phyloP scores from a whole-genome alignment of 257 asterid species.

The Linderniella brevidens region DNA sequence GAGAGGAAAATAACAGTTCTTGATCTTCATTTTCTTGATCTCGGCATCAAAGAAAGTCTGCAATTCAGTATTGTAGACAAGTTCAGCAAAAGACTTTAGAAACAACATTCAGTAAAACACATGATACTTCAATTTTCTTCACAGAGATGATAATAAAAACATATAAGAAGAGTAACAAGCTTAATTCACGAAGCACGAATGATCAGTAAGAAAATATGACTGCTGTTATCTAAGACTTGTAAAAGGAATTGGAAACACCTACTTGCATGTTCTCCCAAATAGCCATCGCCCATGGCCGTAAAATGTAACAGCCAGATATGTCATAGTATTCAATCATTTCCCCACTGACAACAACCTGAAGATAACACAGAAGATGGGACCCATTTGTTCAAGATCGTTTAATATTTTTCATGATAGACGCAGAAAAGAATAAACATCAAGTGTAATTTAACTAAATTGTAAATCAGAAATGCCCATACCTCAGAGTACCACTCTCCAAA shows the following conservation, averaged over 20 bases:
- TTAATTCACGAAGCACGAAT: no score
- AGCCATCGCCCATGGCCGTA: conserved; percentile 96
- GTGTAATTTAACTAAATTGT: no score
- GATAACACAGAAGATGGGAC: neutral
- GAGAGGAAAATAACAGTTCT: conserved; percentile 84
- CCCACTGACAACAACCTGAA: conserved; percentile 73
- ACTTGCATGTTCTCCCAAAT: conserved; percentile 92
- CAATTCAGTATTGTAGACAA: conserved; percentile 11
- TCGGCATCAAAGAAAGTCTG: conserved; percentile 85
- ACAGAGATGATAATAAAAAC: neutral
- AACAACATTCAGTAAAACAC: neutral
- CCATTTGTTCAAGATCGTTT: neutral
- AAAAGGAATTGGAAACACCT: conserved; percentile 17
- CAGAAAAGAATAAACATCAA: neutral
- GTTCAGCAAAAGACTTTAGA: conserved; percentile 26
- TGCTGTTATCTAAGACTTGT: conserved; percentile 1
- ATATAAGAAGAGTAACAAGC: neutral
- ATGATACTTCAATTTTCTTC: no score
- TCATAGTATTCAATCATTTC: conserved; percentile 94
- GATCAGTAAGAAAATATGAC: no score
- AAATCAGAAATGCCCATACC: conserved; percentile 50
- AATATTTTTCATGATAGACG: neutral
- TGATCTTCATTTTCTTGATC: conserved; percentile 90
- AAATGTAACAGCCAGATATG: conserved; percentile 92
- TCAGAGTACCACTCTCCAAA: conserved; percentile 99